Base-by-base conservation (phyloP, 2,329 filamentous ascomycete species). In the Trichophaea hybrida region DNA sequence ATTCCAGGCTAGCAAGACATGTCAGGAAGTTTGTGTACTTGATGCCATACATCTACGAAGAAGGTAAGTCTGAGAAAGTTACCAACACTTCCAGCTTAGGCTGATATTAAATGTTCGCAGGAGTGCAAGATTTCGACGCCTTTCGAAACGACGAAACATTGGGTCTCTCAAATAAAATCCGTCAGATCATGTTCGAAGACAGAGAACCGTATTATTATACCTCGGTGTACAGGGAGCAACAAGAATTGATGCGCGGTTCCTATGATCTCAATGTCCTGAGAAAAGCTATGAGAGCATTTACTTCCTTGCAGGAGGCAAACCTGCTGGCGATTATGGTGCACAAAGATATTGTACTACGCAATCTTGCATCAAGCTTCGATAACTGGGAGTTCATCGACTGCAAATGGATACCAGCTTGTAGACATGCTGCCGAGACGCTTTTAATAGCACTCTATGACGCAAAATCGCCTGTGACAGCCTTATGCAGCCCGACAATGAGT, bases 401-500 rank as follows among this genome's bases (percentile, higher is more conserved):
- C 31, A 75, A 77, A 64, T 85, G 82, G 82, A 77, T 78, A 48
- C 74, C 76, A 12, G 82, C 83, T 15, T 85, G 80, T 66, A 76
- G 78, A 8, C 80, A 82, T 67, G 80, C 79, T 35, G 76, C 80
- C 5, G 77, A 75, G 61, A 83, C 77, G 1, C 74, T 85, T 31
- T 77, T 78, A 6, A 71, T 75, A 17, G 80, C 82, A 2, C 72
- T 84, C 2, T 70, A 82, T 48, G 73, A 76, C 35, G 78, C 80
- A 0, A 72, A 74, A 59, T 80, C 80, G 37, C 75, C 77, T 24
- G 78, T 78, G 58, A 78, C 78, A 48, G 76, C 80, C 34, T 84
- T 85, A 67, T 79, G 79, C 7, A 79, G 78, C 4, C 80, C 81
- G 1, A 80, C 81, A 71, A 76, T 85, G 61, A 82, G 80, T 64